Base-by-base conservation (phyloP, 208 protist genomes). In the Crithidia mellificae region DNA sequence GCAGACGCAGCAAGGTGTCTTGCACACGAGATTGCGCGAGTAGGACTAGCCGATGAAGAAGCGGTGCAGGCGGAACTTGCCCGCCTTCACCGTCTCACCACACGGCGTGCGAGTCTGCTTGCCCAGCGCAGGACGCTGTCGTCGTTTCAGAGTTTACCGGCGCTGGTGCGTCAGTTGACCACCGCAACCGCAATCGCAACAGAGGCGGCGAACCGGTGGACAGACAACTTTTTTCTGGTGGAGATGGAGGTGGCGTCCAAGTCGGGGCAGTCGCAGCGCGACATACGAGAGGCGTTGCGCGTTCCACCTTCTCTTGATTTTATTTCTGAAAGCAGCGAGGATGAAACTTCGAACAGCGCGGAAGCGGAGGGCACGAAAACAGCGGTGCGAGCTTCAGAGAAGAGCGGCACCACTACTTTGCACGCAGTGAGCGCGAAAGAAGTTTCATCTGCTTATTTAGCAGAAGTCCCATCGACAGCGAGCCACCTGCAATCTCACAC, bases 121-220 rank as follows among this genome's bases (percentile, higher is more conserved):
- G 58, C 68, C 0, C 25, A 59, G 68, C 68, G 54, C 36, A 67
- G 47, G 9, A 30, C 15, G 9, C 14, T 73, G 2, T 44, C 59
- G 7, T 43, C 68, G 7, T 19, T 43, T 4, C 58, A 59, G 1
- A 56, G 29, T 3, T 52, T 67, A 15, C 68, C 81, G 9, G 53
- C 56, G 15, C 55, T 83, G 29, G 36, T 81, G 29, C 55, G 65
- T 1, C 58, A 22, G 15, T 49, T 94, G 7, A 63, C 77, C 15
- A 14, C 39, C 4, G 57, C 72, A 30, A 84, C 75, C 8, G 30
- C 2, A 0, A 32, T 75, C 7, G 86, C 86, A 6, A 69, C 67
- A 41, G 84, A 80, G 27, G 76, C 90, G 3, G 84, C 83, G 2
- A 91, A 95, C 68, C 83, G 87, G 17, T 95, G 90, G 87, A 91